phyloP scores from a whole-genome alignment of 805 yeast species.

The Candida ipomoeae region DNA sequence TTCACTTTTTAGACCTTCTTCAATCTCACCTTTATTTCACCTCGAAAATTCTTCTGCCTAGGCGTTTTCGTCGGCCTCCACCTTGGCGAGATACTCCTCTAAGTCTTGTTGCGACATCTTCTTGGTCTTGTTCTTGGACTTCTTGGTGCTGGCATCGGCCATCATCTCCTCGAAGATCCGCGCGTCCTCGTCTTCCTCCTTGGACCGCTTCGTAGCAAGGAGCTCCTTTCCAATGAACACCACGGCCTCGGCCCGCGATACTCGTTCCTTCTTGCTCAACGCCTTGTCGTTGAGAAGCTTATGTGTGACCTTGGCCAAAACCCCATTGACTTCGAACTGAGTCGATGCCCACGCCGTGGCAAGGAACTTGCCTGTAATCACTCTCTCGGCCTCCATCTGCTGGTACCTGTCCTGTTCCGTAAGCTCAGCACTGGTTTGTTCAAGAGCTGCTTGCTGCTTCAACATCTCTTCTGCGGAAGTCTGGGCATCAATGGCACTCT shows the following conservation, averaged over 20 bases:
- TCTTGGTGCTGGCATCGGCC: slow-evolving; percentile 72
- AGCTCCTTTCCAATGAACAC: slow-evolving; percentile 68
- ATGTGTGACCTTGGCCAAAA: slow-evolving; percentile 70
- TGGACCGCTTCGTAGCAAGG: slow-evolving; percentile 61
- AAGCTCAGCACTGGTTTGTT: slow-evolving; percentile 28
- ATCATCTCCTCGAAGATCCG: slow-evolving; percentile 86
- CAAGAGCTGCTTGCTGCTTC: slow-evolving; percentile 56
- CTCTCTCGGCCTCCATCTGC: slow-evolving; percentile 70
- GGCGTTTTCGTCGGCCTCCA: slow-evolving; percentile 7
- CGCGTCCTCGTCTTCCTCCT: slow-evolving; percentile 91
- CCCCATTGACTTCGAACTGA: slow-evolving; percentile 80
- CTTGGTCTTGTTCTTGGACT: slow-evolving; percentile 24
- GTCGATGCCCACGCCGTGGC: slow-evolving; percentile 97
- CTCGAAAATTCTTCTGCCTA: not conserved
- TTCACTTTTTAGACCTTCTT: no score
- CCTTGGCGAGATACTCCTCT: slow-evolving; percentile 8
- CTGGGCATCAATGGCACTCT: slow-evolving; percentile 87
- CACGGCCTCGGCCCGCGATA: slow-evolving; percentile 76
- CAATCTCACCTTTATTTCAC: no score
- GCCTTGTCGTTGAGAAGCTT: slow-evolving; percentile 49
- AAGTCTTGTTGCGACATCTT: slow-evolving; percentile 11
- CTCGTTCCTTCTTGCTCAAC: slow-evolving; percentile 56
- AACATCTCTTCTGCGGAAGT: slow-evolving; percentile 62
- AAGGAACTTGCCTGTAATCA: slow-evolving; percentile 80
- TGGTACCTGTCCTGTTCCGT: slow-evolving; percentile 31